Percentiles rank a stretch among this genome's conserved stretches.
phyloP scores from a whole-genome alignment of 345 rosid species.

The Eucalyptus cloeziana region DNA sequence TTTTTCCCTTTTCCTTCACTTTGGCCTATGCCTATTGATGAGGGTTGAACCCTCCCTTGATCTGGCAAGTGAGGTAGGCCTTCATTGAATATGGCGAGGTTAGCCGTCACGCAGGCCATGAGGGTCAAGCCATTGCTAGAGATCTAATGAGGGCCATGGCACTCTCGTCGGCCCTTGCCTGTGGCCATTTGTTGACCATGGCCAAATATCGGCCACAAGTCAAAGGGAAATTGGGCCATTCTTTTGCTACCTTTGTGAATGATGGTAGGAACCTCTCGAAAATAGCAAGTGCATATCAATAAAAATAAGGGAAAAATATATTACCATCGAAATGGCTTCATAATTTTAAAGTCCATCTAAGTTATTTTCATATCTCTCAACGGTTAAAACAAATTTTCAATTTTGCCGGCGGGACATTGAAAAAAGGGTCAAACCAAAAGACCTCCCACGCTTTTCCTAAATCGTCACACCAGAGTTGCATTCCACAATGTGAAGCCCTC shows the following conservation, averaged over 20 bases:
- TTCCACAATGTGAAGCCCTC: neutral
- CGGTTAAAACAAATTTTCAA: neutral
- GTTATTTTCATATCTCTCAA: neutral
- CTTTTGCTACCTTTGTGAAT: neutral
- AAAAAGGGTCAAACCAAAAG: neutral
- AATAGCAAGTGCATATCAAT: neutral
- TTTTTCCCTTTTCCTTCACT: too few species aligned
- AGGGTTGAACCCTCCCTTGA: too few species aligned
- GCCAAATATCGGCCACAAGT: too few species aligned
- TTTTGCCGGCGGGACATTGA: neutral
- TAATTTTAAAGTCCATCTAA: neutral
- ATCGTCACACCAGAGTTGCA: neutral
- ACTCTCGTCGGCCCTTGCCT: accelerated
- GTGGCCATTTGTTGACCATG: too few species aligned
- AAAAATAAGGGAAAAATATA: neutral
- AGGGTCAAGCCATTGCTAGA: too few species aligned
- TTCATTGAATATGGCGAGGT: too few species aligned
- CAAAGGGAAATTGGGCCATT: neutral
- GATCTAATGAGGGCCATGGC: too few species aligned
- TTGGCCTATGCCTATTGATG: too few species aligned
- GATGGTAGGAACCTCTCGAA: neutral
- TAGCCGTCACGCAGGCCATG: accelerated
- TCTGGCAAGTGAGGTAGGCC: too few species aligned
- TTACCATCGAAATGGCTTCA: neutral
- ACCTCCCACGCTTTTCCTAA: neutral